Evolutionary conservation across 805 yeast species (phyloP).

Genomic region (Wickerhamomyces bovis): DNA sequence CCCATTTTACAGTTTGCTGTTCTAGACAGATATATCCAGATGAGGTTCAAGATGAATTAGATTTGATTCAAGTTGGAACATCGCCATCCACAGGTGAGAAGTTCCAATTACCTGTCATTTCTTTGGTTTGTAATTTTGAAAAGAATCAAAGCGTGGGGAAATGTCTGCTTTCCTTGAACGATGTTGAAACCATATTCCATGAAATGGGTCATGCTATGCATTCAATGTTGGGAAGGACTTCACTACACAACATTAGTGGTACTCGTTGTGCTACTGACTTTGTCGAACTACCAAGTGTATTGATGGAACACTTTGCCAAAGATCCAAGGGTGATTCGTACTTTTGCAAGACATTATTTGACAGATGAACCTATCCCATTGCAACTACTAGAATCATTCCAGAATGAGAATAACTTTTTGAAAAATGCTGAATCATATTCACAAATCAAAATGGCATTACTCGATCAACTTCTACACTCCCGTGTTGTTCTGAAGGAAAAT

Average conservation of each 20-base stretch:
- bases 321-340: slow-evolving; percentile 68
- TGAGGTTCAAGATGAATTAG: slow-evolving; percentile 36
- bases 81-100: slow-evolving; percentile 34
- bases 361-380: slow-evolving; percentile 54
- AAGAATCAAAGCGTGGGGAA: slow-evolving; percentile 35
- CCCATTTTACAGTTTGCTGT: slow-evolving; percentile 94
- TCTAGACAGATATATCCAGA: slow-evolving; percentile 69
- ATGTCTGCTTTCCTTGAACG: slow-evolving; percentile 62
- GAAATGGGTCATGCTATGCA: slow-evolving; percentile 99
- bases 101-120: slow-evolving; percentile 84
- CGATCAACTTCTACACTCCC: slow-evolving; percentile 71
- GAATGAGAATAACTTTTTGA: slow-evolving; percentile 44
- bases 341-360: slow-evolving; percentile 62
- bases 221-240: slow-evolving; percentile 90
- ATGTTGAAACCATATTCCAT: slow-evolving; percentile 91
- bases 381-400: slow-evolving; percentile 46
- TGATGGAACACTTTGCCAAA: slow-evolving; percentile 89
- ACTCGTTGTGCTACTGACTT: slow-evolving; percentile 95
- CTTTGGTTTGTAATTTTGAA: slow-evolving; percentile 79
- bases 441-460: slow-evolving; percentile 87
- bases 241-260: slow-evolving; percentile 87
- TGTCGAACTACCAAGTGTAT: slow-evolving; percentile 93
- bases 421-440: slow-evolving; percentile 70
- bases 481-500: slow-evolving; percentile 29
- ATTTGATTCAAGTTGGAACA: slow-evolving; percentile 29